phyloP scores from a whole-genome alignment of 2,329 filamentous ascomycete genomes.

The Elsinoe necatrix region DNA sequence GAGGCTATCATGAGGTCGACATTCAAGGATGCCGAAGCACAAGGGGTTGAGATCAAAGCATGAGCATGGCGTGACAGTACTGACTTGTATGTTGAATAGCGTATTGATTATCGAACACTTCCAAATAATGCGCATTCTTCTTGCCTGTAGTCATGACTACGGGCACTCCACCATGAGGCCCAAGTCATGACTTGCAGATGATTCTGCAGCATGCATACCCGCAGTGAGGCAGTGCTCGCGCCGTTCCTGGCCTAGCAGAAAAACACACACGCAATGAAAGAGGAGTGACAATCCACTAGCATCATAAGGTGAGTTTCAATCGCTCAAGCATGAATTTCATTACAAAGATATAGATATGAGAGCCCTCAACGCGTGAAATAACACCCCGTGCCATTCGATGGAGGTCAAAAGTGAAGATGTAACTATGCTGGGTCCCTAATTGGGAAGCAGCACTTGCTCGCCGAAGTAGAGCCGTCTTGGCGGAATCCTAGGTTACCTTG shows the following conservation, averaged over 20 bases:
- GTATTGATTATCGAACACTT: neutral
- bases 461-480: conserved; percentile 7
- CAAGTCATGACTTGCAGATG: conserved; percentile 12
- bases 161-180: neutral
- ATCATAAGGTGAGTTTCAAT: neutral
- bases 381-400: neutral
- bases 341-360: neutral
- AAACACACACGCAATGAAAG: neutral
- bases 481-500: too few species aligned
- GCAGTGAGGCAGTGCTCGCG: conserved; percentile 8
- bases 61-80: neutral
- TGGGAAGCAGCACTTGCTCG: conserved; percentile 1
- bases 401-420: neutral
- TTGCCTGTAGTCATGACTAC: neutral
- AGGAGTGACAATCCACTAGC: neutral
- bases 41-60: conserved; percentile 6
- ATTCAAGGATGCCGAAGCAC: neutral
- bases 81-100: neutral
- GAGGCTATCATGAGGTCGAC: conserved; percentile 4
- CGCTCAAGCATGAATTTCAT: neutral
- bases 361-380: neutral
- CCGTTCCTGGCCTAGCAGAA: neutral
- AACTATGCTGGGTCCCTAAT: neutral
- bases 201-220: neutral
- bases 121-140: neutral